A percentile compares a stretch with the other conserved stretches of the same genome.
Evolutionary conservation across 176 grass and related monocot species (phyloP).

Genomic region (Juncus effusus): DNA sequence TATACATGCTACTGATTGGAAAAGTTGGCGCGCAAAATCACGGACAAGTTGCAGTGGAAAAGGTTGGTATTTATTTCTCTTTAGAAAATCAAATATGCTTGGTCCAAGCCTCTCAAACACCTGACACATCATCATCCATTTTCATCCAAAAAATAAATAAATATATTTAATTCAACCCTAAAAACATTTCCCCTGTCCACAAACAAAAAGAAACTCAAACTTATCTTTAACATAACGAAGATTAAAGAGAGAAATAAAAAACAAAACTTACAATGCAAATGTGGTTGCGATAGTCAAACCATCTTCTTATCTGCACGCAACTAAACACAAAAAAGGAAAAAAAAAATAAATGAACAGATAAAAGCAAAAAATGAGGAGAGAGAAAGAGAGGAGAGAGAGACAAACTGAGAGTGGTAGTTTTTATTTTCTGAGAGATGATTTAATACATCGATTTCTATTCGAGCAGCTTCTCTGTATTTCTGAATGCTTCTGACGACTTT

Average conservation of each 20-base stretch:
- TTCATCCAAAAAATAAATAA: conserved; percentile 57
- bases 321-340: conserved; percentile 34
- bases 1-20: conserved; percentile 99
- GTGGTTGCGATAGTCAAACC: conserved; percentile 96
- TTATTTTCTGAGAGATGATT: conserved; percentile 69
- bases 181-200: background rate
- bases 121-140: conserved; percentile 81
- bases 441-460: conserved; percentile 89
- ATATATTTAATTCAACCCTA: conserved; percentile 50
- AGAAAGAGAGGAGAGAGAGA: conserved; percentile 4
- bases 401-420: conserved; percentile 60
- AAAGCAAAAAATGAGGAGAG: conserved; percentile 9
- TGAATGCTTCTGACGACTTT: conserved; percentile 85
- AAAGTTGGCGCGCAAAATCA: conserved; percentile 97
- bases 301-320: conserved; percentile 88
- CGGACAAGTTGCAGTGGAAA: conserved; percentile 99
- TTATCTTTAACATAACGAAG: conserved; percentile 9
- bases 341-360: conserved; percentile 17
- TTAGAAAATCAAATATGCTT: conserved; percentile 99
- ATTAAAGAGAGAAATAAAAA: conserved; percentile 20
- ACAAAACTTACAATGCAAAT: conserved; percentile 92
- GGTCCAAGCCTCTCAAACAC: conserved; percentile 99
- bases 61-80: conserved; percentile 98
- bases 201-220: too few species aligned
- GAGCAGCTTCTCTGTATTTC: conserved; percentile 76